Evolutionary conservation across 768 basidiomycete genomes (phyloP).

Genomic region (Termitomyces sp.): DNA sequence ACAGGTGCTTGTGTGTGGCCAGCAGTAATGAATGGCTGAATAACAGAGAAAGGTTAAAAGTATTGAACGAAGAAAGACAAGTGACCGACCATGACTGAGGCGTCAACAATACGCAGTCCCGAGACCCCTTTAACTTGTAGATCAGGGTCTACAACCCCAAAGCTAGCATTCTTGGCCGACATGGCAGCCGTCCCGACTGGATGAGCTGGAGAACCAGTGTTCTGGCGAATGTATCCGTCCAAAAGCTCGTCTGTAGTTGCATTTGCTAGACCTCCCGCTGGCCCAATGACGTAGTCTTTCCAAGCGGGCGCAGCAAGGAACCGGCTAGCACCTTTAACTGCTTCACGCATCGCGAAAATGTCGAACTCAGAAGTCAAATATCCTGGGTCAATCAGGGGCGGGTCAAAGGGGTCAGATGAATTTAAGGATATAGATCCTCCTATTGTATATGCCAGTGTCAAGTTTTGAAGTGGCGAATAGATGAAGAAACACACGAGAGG

Average conservation of each 20-base stretch:
- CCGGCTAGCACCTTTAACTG: conserved; percentile 11
- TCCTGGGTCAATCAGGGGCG: conserved; percentile 38
- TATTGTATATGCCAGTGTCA: neutral
- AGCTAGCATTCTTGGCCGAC: neutral
- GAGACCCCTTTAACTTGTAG: neutral
- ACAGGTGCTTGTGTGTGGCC: conserved; percentile 20
- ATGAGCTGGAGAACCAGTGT: neutral
- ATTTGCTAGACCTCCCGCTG: conserved; percentile 4
- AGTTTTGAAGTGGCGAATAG: neutral
- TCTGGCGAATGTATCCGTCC: conserved; percentile 5
- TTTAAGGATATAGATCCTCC: conserved; percentile 27
- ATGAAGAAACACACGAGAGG: conserved; percentile 17
- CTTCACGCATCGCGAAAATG: conserved; percentile 18
- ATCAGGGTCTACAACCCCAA: neutral
- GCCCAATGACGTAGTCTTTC: conserved; percentile 9
- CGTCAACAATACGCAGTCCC: neutral
- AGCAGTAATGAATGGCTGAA: conserved; percentile 4
- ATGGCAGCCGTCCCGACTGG: neutral
- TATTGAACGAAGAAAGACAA: neutral
- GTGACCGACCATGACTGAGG: neutral
- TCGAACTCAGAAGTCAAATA: conserved; percentile 22
- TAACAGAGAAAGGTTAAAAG: neutral
- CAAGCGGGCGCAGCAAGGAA: conserved; percentile 7
- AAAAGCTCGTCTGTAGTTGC: conserved; percentile 6
- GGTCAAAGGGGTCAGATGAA: conserved; percentile 35